Evolutionary conservation across 441 rosid species (phyloP).

Genomic region (Populus hybrid): DNA sequence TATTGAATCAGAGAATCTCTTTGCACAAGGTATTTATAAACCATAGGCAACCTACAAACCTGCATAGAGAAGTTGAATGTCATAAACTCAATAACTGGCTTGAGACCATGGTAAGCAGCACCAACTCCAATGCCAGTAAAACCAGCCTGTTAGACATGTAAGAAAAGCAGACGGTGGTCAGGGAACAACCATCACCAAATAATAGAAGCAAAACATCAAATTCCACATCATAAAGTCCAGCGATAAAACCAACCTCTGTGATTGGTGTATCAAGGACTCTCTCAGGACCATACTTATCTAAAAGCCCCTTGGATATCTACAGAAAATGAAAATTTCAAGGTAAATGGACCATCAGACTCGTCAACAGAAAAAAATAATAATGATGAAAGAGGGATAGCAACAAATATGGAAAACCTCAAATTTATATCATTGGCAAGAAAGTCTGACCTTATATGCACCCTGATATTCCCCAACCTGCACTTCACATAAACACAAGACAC

Average conservation of each 20-base stretch:
- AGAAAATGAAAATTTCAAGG: slow-evolving; percentile 12
- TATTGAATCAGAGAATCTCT: not conserved
- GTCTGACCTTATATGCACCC: slow-evolving; percentile 93
- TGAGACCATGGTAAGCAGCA: slow-evolving; percentile 90
- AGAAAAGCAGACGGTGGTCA: slow-evolving; percentile 10
- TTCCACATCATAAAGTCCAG: not conserved
- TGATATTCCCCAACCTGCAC: slow-evolving; percentile 94
- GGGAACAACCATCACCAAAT: slow-evolving; percentile 8
- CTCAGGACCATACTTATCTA: slow-evolving; percentile 94
- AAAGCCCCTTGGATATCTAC: slow-evolving; percentile 80
- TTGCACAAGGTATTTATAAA: not conserved
- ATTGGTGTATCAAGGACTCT: slow-evolving; percentile 96
- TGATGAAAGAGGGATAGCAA: not conserved
- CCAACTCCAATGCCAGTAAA: slow-evolving; percentile 98
- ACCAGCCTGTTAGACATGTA: slow-evolving; percentile 63
- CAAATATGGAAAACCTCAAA: not conserved
- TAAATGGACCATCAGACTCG: not conserved
- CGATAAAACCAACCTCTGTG: slow-evolving; percentile 57
- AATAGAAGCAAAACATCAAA: not conserved
- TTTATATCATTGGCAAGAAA: slow-evolving; percentile 5
- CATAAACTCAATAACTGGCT: slow-evolving; percentile 94
- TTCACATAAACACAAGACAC: slow-evolving; percentile 5
- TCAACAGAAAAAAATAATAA: not conserved
- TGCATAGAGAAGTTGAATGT: slow-evolving; percentile 95
- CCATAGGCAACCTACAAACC: slow-evolving; percentile 34